Percentiles rank a stretch among this genome's conserved stretches.
Conservation (phyloP, 805 yeast genomes). For the Kazachstania africana region DNA sequence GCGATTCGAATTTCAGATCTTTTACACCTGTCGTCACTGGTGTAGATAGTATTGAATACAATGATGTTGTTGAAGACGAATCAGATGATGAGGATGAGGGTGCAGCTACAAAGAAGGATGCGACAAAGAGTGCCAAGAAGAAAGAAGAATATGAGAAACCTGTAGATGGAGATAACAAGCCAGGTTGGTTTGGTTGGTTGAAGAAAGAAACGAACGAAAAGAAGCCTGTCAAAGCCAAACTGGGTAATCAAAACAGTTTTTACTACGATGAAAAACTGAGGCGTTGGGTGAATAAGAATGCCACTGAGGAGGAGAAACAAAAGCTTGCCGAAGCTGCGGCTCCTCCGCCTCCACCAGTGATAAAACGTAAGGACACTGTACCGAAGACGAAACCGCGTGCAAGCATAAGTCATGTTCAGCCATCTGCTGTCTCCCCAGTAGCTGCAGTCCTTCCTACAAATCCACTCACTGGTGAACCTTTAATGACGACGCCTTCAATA, state of each 20-base stretch:
- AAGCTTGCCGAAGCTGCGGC: conserved; percentile 53
- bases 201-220: conserved; percentile 51
- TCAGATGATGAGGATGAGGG: conserved; percentile 30
- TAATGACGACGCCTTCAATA: conserved; percentile 1
- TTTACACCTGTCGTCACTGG: conserved; percentile 8
- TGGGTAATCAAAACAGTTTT: conserved; percentile 63
- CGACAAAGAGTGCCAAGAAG: conserved; percentile 10
- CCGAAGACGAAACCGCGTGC: conserved; percentile 29
- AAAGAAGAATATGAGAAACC: conserved; percentile 17
- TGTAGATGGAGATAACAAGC: conserved; percentile 9
- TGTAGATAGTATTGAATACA: conserved; percentile 32
- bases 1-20: conserved; percentile 11
- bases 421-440: conserved; percentile 11
- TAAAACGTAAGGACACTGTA: conserved; percentile 27
- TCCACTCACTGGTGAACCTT: conserved; percentile 19
- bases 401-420: conserved; percentile 24
- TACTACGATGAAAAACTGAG: conserved; percentile 72
- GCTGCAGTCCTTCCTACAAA: conserved; percentile 4
- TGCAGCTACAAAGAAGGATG: conserved; percentile 9
- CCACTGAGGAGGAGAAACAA: conserved; percentile 52
- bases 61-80: conserved; percentile 34
- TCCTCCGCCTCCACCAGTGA: conserved; percentile 47
- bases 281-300: conserved; percentile 75
- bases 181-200: conserved; percentile 52
- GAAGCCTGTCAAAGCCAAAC: conserved; percentile 70